phyloP scores from a whole-genome alignment of 306 rosid genomes.

The Glycine soja region DNA sequence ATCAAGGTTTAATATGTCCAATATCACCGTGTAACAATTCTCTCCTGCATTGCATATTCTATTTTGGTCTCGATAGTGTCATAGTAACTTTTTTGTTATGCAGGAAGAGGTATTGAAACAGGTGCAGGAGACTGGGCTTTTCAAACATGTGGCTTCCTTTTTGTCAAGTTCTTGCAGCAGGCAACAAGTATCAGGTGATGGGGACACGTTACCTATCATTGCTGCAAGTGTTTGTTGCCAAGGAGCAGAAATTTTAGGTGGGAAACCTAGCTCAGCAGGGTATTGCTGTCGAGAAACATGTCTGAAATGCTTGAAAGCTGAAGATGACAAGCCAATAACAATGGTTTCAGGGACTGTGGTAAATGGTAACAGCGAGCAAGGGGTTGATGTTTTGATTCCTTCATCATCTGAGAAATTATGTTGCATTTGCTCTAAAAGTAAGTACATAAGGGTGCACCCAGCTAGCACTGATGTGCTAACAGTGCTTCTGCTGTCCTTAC shows the following conservation, averaged over 20 bases:
- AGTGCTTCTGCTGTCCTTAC: constrained; percentile 83
- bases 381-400: constrained; percentile 84
- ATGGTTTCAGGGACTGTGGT: constrained; percentile 80
- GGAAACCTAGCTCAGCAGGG: constrained; percentile 55
- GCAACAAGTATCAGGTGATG: constrained; percentile 42
- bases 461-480: constrained; percentile 83
- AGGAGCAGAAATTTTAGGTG: constrained; percentile 84
- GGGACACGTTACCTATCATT: constrained; percentile 63
- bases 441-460: constrained; percentile 67
- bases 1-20: constrained; percentile 67
- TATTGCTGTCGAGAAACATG: constrained; percentile 81
- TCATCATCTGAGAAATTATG: constrained; percentile 57
- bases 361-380: constrained; percentile 67
- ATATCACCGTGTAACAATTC: constrained; percentile 36
- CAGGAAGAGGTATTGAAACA: constrained; percentile 87
- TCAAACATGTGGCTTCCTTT: constrained; percentile 69
- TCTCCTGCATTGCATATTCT: constrained; percentile 2
- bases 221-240: constrained; percentile 92
- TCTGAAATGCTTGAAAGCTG: constrained; percentile 65
- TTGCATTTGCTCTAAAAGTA: constrained; percentile 59
- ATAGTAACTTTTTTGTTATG: constrained; percentile 32
- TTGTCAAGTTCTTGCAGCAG: constrained; percentile 58
- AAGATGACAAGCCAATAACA: constrained; percentile 69
- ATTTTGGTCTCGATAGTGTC: not conserved
- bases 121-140: constrained; percentile 82